Evolutionary conservation across 1,284 basidiomycete genomes (phyloP).

Genomic region (Fomitopsis schrenkii): DNA sequence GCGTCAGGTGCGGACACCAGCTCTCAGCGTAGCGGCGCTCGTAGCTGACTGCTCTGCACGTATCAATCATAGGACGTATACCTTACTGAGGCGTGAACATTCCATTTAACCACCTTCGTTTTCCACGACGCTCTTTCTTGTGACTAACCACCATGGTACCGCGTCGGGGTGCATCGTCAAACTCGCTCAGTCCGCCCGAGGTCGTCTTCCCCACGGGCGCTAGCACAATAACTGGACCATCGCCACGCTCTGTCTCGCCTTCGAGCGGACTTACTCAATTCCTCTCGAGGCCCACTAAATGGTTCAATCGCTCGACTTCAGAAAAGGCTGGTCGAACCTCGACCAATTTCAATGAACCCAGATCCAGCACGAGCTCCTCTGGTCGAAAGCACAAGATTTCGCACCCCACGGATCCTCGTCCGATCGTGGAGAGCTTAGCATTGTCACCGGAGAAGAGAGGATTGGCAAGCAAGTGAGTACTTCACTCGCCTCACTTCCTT

Average conservation of each 20-base stretch:
- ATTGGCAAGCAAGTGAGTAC: slow-evolving; percentile 46
- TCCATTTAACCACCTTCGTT: slow-evolving; percentile 6
- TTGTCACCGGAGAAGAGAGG: slow-evolving; percentile 20
- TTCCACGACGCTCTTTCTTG: slow-evolving; percentile 4
- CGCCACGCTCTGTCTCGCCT: slow-evolving; percentile 27
- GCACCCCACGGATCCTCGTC: slow-evolving; percentile 73
- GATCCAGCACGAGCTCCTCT: slow-evolving; percentile 48
- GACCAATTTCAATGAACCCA: slow-evolving; percentile 36
- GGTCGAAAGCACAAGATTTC: slow-evolving; percentile 73
- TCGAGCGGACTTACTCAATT: slow-evolving; percentile 26
- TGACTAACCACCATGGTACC: slow-evolving; percentile 19
- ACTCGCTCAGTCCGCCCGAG: slow-evolving; percentile 27
- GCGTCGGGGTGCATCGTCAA: slow-evolving; percentile 21
- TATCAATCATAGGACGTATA: background rate
- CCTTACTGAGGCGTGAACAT: slow-evolving; percentile 3
- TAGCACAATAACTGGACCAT: slow-evolving; percentile 21
- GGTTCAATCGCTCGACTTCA: slow-evolving; percentile 29
- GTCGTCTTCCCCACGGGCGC: slow-evolving; percentile 13
- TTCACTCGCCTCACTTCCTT: background rate
- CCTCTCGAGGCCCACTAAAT: slow-evolving; percentile 29
- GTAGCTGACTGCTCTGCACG: background rate
- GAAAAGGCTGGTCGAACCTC: slow-evolving; percentile 23
- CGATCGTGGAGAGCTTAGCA: slow-evolving; percentile 47
- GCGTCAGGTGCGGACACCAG: background rate
- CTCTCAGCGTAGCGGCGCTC: background rate